These are phyloP conservation scores for Austropuccinia psidii DNA, from an alignment of 1,284 basidiomycete species.

Conservation along the genomic window DNA sequence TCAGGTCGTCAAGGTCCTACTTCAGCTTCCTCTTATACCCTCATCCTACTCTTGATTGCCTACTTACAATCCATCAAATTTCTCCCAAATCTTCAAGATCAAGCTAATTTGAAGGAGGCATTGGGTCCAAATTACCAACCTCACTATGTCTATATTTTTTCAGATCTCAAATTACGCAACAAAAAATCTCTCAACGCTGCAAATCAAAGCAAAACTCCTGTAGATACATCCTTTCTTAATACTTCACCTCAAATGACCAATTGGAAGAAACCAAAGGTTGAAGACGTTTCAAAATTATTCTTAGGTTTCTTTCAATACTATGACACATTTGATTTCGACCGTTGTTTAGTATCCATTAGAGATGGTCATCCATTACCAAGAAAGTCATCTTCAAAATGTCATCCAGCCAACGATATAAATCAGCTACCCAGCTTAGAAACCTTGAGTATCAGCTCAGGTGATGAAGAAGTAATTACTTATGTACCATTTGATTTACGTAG, in stretches of 20 bases:
- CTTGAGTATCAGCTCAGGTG: background rate
- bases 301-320: constrained; percentile 15
- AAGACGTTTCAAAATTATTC: background rate
- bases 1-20: background rate
- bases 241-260: no score
- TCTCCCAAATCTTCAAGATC: background rate
- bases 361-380: background rate
- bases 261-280: no score
- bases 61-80: background rate
- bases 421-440: no score
- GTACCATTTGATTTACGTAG: background rate
- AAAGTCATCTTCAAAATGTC: background rate
- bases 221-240: constrained; percentile 1
- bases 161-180: rapidly evolving
- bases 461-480: background rate
- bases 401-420: no score
- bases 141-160: no score
- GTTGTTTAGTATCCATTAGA: background rate
- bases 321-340: background rate
- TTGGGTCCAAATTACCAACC: background rate
- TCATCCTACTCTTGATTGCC: constrained; percentile 4
- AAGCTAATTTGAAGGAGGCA: background rate
- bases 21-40: background rate
- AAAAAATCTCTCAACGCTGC: no score
- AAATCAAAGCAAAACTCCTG: background rate